Conservation (phyloP, 2,329 filamentous ascomycete genomes). For the Clarireedia homoeocarpa region DNA sequence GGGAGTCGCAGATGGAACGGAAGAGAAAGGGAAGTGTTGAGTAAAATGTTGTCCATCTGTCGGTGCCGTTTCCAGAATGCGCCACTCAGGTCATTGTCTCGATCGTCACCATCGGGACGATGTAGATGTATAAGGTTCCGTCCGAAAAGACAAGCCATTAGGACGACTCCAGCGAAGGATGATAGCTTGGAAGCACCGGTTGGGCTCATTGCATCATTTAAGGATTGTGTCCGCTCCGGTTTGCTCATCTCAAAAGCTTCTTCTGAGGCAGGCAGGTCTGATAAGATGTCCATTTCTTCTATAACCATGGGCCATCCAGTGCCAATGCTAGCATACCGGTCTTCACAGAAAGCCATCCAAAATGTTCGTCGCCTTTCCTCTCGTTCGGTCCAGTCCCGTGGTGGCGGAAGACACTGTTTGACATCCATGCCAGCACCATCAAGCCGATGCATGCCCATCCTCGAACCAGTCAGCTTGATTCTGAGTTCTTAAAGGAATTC, state of each 20-base stretch:
- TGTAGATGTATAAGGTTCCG: constrained; percentile 88
- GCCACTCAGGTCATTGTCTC: constrained; percentile 80
- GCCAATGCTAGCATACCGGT: constrained; percentile 89
- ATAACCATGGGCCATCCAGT: constrained; percentile 96
- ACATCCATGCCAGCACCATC: constrained; percentile 80
- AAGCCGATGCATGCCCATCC: constrained; percentile 85
- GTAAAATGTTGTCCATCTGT: constrained; percentile 78
- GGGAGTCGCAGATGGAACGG: constrained; percentile 76
- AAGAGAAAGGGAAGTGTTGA: constrained; percentile 79
- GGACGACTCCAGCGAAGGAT: constrained; percentile 68
- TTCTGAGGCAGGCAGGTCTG: constrained; percentile 75
- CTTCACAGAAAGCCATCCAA: constrained; percentile 87
- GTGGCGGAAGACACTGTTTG: constrained; percentile 80
- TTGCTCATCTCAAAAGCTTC: constrained; percentile 77
- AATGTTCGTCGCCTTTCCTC: constrained; percentile 90
- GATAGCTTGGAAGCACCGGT: constrained; percentile 68
- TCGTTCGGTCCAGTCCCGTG: constrained; percentile 87
- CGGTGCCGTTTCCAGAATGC: constrained; percentile 95
- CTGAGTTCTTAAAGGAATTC: background rate
- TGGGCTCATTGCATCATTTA: constrained; percentile 63
- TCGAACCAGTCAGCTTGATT: constrained; percentile 39
- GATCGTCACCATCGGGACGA: constrained; percentile 72
- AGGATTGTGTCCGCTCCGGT: constrained; percentile 60
- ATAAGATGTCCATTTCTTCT: constrained; percentile 85
- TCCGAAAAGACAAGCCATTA: constrained; percentile 86